phyloP scores from a whole-genome alignment of 2,329 filamentous ascomycete genomes.

The Neonectria magnoliae region DNA sequence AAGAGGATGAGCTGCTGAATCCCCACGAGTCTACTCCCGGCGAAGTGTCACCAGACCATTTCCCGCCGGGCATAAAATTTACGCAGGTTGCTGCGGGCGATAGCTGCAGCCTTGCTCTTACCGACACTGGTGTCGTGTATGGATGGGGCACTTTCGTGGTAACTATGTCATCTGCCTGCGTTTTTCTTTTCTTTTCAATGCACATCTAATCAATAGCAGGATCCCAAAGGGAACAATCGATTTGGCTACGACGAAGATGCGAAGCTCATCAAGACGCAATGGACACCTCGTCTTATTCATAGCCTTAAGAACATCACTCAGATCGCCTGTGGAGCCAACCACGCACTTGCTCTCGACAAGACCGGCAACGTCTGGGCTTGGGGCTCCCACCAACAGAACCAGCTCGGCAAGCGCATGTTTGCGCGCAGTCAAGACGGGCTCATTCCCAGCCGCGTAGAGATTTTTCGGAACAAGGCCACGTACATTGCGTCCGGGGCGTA shows the following conservation, averaged over 20 bases:
- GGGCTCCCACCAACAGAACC: constrained; percentile 53
- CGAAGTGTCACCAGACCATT: constrained; percentile 63
- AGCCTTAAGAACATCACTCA: constrained; percentile 68
- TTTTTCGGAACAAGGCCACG: constrained; percentile 58
- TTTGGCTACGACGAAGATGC: constrained; percentile 58
- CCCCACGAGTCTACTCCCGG: constrained; percentile 72
- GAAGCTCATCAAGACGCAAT: constrained; percentile 51
- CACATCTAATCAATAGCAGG: constrained; percentile 20
- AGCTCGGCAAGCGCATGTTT: constrained; percentile 60
- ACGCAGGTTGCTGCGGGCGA: constrained; percentile 71
- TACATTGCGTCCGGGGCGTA: constrained; percentile 74
- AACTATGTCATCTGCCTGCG: constrained; percentile 41
- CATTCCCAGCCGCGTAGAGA: constrained; percentile 7
- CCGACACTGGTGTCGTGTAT: constrained; percentile 74
- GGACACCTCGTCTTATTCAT: constrained; percentile 48
- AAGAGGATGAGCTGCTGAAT: constrained; percentile 47
- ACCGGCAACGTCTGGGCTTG: constrained; percentile 52
- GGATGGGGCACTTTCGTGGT: constrained; percentile 81
- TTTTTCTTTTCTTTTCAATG: no score
- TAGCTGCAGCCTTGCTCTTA: constrained; percentile 76
- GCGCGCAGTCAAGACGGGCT: constrained; percentile 53
- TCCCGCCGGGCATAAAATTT: constrained; percentile 64
- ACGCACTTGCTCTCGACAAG: constrained; percentile 70
- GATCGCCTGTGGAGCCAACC: constrained; percentile 72
- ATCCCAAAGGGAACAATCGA: constrained; percentile 54